Conservation (phyloP, 2,329 filamentous ascomycete species). For the Colletotrichum tanaceti region DNA sequence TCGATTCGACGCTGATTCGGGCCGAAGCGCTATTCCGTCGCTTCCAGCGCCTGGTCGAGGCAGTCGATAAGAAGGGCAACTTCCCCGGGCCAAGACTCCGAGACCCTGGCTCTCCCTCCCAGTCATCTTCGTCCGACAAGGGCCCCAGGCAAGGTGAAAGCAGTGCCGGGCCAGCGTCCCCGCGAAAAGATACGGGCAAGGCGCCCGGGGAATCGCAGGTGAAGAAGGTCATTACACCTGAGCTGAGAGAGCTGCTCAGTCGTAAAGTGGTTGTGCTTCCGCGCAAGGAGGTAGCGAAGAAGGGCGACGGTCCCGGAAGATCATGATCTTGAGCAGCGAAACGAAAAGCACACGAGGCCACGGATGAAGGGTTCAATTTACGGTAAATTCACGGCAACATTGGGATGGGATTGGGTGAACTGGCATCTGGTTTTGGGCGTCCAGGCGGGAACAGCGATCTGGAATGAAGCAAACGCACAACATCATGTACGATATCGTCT, state of each 20-base stretch:
- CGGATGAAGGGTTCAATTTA: background rate
- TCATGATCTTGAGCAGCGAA: conserved; percentile 8
- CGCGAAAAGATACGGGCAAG: conserved; percentile 50
- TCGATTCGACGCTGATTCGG: conserved; percentile 85
- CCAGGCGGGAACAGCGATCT: background rate
- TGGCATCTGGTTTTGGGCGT: conserved; percentile 2
- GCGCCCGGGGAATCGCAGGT: conserved; percentile 47
- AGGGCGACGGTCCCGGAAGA: conserved; percentile 20
- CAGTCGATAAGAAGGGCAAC: conserved; percentile 89
- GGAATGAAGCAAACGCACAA: background rate
- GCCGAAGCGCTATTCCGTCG: conserved; percentile 89
- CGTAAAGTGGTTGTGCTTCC: conserved; percentile 59
- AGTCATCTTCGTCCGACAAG: conserved; percentile 32
- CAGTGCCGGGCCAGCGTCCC: conserved; percentile 45
- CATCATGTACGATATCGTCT: conserved; percentile 4
- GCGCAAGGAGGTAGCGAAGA: conserved; percentile 50
- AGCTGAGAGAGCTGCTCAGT: conserved; percentile 65
- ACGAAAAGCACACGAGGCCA: background rate
- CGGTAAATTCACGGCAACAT: background rate
- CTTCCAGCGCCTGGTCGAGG: conserved; percentile 89
- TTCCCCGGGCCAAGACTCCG: conserved; percentile 70
- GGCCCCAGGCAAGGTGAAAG: background rate
- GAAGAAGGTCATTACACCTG: conserved; percentile 66
- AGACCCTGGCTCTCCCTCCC: conserved; percentile 37
- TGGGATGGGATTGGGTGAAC: background rate